Base-by-base conservation (phyloP, 1,284 basidiomycete genomes). In the Violaceomyces palustris region DNA sequence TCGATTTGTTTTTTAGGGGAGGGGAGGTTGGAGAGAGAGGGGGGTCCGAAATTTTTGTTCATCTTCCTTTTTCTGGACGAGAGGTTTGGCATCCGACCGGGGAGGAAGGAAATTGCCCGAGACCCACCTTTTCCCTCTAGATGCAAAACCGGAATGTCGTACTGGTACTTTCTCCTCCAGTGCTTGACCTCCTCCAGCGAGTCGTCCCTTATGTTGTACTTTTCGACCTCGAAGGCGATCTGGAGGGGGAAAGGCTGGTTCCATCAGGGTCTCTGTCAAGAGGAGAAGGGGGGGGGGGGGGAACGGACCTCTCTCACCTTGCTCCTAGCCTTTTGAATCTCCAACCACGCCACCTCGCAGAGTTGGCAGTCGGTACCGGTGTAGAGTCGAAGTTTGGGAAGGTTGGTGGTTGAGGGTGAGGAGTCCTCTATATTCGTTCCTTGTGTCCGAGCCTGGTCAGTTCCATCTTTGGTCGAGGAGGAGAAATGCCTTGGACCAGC, bases 81-180 rank as follows among this genome's bases (percentile, higher is more conserved):
- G n/a, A n/a, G n/a, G n/a, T n/a, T n/a, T n/a, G n/a, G n/a, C n/a
- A n/a, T n/a, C n/a, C n/a, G n/a, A n/a, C n/a, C n/a, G n/a, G n/a
- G n/a, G n/a, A n/a, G n/a, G n/a, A n/a, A n/a, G n/a, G n/a, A n/a
- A n/a, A n/a, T n/a, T n/a, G n/a, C n/a, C n/a, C n/a, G n/a, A n/a
- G n/a, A 35, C 56, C 45, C 30, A 55, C 56, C 56, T 43, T 37
- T 22, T 6, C 42, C 45, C 11, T 45, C 32, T 8, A 68, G 26
- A 41, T 70, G 67, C 15, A 70, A 36, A 11, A 70, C 67, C 8
- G 67, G 67, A 22, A 70, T 70, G 35, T 70, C 70, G 41, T 71
- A 73, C 51, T 71, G 69, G 39, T 73, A 73, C 48, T 50, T 54
- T 39, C 69, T 50, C 25, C 69, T 50, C 67, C 68, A 73, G n/a